Evolutionary conservation across 225 moss, liverwort and hornwort genomes (phyloP).

Genomic region (Polytrichum formosum): DNA sequence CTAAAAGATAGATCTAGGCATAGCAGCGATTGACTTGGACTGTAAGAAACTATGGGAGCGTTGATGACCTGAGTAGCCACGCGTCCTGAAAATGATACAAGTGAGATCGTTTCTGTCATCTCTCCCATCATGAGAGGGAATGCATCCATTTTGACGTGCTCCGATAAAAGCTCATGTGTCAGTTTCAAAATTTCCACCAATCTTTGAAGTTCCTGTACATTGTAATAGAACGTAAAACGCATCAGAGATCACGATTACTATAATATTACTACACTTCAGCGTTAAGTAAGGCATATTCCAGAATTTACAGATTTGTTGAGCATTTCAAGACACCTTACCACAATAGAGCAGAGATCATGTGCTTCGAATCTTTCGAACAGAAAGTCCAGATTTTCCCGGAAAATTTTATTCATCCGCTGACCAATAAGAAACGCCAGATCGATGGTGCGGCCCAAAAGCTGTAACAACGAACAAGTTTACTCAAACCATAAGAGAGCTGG

Average conservation of each 20-base stretch:
- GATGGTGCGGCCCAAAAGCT: constrained; percentile 58
- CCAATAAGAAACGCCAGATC: constrained; percentile 44
- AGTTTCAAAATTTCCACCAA: constrained; percentile 6
- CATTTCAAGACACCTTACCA: constrained; percentile 28
- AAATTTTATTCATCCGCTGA: constrained; percentile 59
- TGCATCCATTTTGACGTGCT: constrained; percentile 44
- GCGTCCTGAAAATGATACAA: constrained; percentile 57
- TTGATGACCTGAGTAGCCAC: constrained; percentile 43
- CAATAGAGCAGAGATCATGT: constrained; percentile 52
- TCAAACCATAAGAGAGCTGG: neutral
- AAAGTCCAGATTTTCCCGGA: constrained; percentile 55
- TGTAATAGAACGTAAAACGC: neutral
- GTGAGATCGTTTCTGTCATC: constrained; percentile 48
- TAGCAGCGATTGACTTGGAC: no score
- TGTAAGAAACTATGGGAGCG: no score
- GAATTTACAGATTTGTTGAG: no score
- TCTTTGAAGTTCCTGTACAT: constrained; percentile 6
- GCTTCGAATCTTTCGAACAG: constrained; percentile 58
- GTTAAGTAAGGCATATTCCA: no score
- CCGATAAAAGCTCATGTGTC: constrained; percentile 52
- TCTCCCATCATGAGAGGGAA: constrained; percentile 49
- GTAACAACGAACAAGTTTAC: constrained; percentile 11
- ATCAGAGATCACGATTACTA: no score
- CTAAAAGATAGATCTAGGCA: no score
- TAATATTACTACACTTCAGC: no score